Evolutionary conservation across 768 basidiomycete species (phyloP), one percentile per base, ranked within the genome.

Genomic region (Russula griseocarnosa): DNA sequence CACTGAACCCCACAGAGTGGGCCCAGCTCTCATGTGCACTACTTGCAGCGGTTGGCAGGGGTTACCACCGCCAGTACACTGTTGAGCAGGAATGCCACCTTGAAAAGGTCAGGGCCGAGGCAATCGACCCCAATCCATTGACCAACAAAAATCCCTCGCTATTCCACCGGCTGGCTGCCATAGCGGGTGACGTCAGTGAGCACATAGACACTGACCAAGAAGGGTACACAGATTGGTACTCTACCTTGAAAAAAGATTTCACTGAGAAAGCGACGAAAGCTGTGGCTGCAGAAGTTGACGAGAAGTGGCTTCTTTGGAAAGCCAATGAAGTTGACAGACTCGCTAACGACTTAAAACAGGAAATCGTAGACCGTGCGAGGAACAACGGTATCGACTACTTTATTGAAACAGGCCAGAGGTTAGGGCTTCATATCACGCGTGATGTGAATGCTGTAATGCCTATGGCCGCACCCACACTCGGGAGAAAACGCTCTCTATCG

Each of bases 381-480:
- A 18, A 26, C 2, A 28, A 3, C 3, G 6, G 16, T 16, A 6
- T 38, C 0, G 38, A 38, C 0, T 38, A 38, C 16, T 16, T 51
- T 7, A 20, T 30, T 16, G 5, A 0, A 3, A 8, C 5, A 20
- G 16, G 6, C 7, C 13, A 16, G 3, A 5, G 14, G 6, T 0
- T 38, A 0, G 38, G 14, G 3, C 38, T 38, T 4, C 38, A 38
- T 0, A 16, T 38, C 13, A 13, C 38, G 2, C 38, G 38, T 1
- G 38, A 5, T 3, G 13, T 3, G 5, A 3, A 2, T 2, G 3
- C 38, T 14, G 3, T 16, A 3, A 13, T 3, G 2, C 3, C 13
- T 3, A 38, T 3, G 2, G 13, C 14, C 13, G 16, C 38, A 1
- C 38, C 38, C 16, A 13, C 14, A 16, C 0, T 6, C 14, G 38